Percentiles rank a stretch among this genome's conserved stretches.
phyloP scores from a whole-genome alignment of 2,329 filamentous ascomycete species.

The Pseudopyricularia javanii region DNA sequence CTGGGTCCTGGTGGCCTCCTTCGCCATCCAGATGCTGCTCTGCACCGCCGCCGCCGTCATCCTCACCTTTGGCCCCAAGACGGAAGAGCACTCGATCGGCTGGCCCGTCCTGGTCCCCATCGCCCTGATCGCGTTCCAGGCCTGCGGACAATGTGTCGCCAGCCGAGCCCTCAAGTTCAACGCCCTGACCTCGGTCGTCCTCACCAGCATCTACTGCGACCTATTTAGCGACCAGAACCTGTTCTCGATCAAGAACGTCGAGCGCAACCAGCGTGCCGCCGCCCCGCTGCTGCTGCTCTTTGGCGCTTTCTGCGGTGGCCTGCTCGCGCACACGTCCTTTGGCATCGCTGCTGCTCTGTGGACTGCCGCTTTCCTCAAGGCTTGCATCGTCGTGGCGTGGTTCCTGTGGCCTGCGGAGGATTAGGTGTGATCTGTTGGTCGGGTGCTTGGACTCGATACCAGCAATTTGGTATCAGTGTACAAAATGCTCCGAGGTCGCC shows the following conservation, averaged over 20 bases:
- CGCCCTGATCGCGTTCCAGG: slow-evolving; percentile 59
- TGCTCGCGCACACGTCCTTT: slow-evolving; percentile 31
- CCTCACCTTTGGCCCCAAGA: slow-evolving; percentile 32
- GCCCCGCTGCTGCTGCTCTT: slow-evolving; percentile 35
- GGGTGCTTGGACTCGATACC: neutral
- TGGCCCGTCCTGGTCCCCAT: slow-evolving; percentile 57
- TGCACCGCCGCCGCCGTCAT: slow-evolving; percentile 40
- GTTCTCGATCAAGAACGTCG: slow-evolving; percentile 25
- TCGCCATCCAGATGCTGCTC: slow-evolving; percentile 36
- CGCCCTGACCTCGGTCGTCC: slow-evolving; percentile 63
- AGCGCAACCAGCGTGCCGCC: slow-evolving; percentile 36
- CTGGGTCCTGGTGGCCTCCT: slow-evolving; percentile 52
- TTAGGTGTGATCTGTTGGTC: neutral
- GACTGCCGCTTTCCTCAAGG: slow-evolving; percentile 46
- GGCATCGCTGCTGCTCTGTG: slow-evolving; percentile 44
- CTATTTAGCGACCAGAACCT: slow-evolving; percentile 53
- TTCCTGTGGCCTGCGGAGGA: slow-evolving; percentile 37
- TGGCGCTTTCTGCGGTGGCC: slow-evolving; percentile 36
- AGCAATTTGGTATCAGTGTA: no score
- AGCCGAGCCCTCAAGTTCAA: slow-evolving; percentile 58
- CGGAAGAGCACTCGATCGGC: slow-evolving; percentile 27
- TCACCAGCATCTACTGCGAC: slow-evolving; percentile 76
- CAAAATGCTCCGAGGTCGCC: neutral
- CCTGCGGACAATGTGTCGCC: slow-evolving; percentile 62
- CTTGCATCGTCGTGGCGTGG: slow-evolving; percentile 44